Base-by-base conservation (phyloP, 2,329 filamentous ascomycete genomes). In the Clonostachys sp. region DNA sequence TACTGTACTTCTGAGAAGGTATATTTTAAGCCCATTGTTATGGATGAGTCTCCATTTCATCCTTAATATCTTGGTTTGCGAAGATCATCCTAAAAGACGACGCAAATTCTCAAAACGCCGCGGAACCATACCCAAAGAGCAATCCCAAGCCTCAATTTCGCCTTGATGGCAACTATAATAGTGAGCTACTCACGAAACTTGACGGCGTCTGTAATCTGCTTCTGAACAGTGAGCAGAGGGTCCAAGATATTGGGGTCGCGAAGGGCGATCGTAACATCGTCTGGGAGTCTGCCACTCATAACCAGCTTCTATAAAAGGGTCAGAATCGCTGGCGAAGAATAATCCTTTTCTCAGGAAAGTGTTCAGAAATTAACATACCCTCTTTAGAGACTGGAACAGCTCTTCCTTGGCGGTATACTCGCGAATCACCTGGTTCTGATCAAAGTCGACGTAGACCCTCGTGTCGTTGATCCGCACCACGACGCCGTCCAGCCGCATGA, bases 341-440 rank as follows among this genome's bases (percentile, higher is more conserved):
- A 14, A 10, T 20, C 14, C 13, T 10, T n/a, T 10, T 13, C 17
- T 18, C 35, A 5, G 36, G 18, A 42, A 40, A 13, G 40, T 4
- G n/a, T 9, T 7, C 44, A 36, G 35, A 14, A 30, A 34, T 24
- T 8, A 20, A 68, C 79, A 61, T 65, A 88, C 87, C 73, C 77
- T 75, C 63, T 86, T 86, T 12, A 96, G 83, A 34, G 83, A 81
- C 30, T 86, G 85, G 63, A 95, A 96, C 46, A 72, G 77, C 45
- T 86, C 86, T 71, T 99, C 92, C 62, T 87, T 86, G n/a, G 86
- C 85, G 17, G 89, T 89, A 61, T 96, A 96, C 68, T 99, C 92
- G 52, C 92, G 77, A 33, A 95, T 85, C 33, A 97, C 86, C 60
- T 88, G 81, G 45, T 86, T 81, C 16, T 78, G 83, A 40, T 75